phyloP scores from a whole-genome alignment of 2,329 filamentous ascomycete species.

The Nemania abortiva region DNA sequence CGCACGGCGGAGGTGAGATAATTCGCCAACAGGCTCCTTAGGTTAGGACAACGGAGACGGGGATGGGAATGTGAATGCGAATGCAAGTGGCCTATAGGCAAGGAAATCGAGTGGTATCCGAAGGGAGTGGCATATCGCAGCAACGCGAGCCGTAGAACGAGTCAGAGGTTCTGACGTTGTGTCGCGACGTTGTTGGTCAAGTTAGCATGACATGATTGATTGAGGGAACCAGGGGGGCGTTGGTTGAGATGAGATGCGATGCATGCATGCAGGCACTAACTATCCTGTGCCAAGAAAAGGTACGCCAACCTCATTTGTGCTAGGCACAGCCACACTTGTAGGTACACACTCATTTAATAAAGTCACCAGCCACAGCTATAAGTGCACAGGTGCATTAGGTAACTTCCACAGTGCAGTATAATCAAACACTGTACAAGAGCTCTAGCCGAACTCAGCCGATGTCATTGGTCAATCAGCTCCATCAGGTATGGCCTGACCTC shows the following conservation, averaged over 20 bases:
- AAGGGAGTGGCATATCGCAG: conserved; percentile 39
- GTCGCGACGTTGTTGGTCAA: conserved; percentile 36
- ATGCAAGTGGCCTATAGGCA: conserved; percentile 11
- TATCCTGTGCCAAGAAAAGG: conserved; percentile 10
- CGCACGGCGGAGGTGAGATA: conserved; percentile 26
- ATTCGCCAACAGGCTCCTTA: conserved; percentile 4
- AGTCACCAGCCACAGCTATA: not conserved
- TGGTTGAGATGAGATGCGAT: conserved; percentile 10
- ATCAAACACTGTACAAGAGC: not conserved
- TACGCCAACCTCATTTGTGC: not conserved
- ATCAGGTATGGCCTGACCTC: conserved; percentile 34
- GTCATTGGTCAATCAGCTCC: conserved; percentile 38
- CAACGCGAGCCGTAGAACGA: conserved; percentile 26
- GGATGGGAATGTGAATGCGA: not conserved
- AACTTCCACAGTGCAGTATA: not conserved
- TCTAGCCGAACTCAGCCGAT: conserved; percentile 1
- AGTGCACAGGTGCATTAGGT: not conserved
- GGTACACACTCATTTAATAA: not conserved
- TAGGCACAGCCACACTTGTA: not conserved
- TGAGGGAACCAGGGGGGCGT: conserved; percentile 14
- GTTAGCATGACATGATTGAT: conserved; percentile 21
- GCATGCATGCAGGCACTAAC: conserved; percentile 1
- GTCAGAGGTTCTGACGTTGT: conserved; percentile 26
- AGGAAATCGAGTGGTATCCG: conserved; percentile 27
- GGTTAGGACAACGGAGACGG: not conserved